Base-by-base conservation (phyloP, 2,329 filamentous ascomycete genomes). In the Didymosphaeria variabile region DNA sequence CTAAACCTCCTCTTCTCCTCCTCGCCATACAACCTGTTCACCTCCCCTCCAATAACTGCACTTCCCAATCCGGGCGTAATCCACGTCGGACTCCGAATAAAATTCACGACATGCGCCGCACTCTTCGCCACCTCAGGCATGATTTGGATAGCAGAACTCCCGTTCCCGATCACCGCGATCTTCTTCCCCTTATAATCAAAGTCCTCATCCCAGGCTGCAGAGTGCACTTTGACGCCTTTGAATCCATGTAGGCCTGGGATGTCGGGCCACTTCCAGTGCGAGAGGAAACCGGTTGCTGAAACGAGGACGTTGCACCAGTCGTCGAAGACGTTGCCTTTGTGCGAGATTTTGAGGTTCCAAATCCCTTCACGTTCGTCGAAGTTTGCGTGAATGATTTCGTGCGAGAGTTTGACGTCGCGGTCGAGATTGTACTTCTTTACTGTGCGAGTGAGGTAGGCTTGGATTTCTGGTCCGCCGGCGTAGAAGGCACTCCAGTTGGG, bases 201-300 rank as follows among this genome's bases (percentile, higher is more conserved):
- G 34, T 58, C 49, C 40, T 68, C 71, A 58, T 87, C 84, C 85
- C 85, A 87, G 32, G 83, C 72, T 5, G 85, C 84, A 0, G 83
- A 84, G 63, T 87, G 85, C 77, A 82, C 85, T 60, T 79, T 73
- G 68, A 83, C 84, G 5, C 84, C 84, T 38, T 79, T 70, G 57
- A 84, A 86, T 1, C 75, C 73, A 1, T 82, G 75, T 5, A 84
- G 63, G 0, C 84, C 84, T 1, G 78, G 71, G 10, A 86, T 83
- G 1, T 80, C 72, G 5, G 84, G 83, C 77, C 79, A 82, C 17
- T 74, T 70, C 55, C 63, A 58, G 34, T 70, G 17, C 17, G 10
- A 23, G 34, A 67, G 59, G 74, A 70, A 61, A 50, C 68, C 19
- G 7, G 19, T 21, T 3, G 19, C 19, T 4, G 19, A 65, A 3